Evolutionary conservation across 225 moss, liverwort and hornwort genomes (phyloP), one percentile per base, ranked within the genome.

Genomic region (Antitrichia curtipendula): DNA sequence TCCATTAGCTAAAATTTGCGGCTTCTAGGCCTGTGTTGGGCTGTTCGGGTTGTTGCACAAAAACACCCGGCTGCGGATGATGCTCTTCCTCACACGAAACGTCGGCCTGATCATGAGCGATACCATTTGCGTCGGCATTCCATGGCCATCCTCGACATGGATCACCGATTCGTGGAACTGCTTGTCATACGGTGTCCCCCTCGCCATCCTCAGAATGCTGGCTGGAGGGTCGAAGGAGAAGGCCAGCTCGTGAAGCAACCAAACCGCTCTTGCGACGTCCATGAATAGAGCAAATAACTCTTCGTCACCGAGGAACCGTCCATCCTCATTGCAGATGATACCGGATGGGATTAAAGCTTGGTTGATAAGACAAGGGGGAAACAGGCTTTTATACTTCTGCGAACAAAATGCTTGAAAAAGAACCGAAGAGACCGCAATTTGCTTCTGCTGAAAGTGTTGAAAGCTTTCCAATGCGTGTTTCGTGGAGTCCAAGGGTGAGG

Each of bases 201-300:
- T 8, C 12, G 58, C 75, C 80, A 87, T 59, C 80, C 87, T 87
- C 17, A 90, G 32, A 36, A 90, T 80, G 84, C 65, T 74, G 41
- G 87, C 90, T 40, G 90, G 87, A 87, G 84, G 90, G 29, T 90
- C 84, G 4, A 90, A 90, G 38, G 84, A 57, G 74, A 80, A 87
- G 7, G 90, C 73, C 28, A 87, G 57, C 50, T 75, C 4, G 57
- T 90, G 90, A 22, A 89, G 86, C 52, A 41, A 22, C 89, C 89
- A 89, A 22, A 90, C 63, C 6, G 80, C 87, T 40, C 49, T 87
- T 2, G 88, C 82, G 24, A 77, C 24, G 5, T 70, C 88, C 16
- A 69, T 31, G 31, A 85, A 90, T 2, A 12, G 18, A 2, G 1
- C 13, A 13, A 40, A 0, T 0, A 90, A 34, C 8, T 84, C 59